These are phyloP conservation scores for Ophiostoma pallidulum DNA, from an alignment of 2,329 filamentous ascomycete species.

Conservation along the genomic window DNA sequence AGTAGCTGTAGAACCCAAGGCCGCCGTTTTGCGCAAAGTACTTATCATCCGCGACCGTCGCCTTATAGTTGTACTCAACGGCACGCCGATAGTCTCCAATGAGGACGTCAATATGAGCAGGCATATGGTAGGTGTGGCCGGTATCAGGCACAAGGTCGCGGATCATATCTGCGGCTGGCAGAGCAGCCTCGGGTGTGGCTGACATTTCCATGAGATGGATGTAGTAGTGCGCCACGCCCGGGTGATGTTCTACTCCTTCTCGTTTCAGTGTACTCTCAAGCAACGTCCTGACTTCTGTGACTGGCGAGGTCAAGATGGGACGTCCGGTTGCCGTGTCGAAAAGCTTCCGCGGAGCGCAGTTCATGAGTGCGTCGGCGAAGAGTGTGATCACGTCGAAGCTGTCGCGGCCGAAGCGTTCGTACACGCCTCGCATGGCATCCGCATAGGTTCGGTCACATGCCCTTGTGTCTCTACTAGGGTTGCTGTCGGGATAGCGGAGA, in stretches of 20 bases:
- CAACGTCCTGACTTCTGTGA: conserved; percentile 47
- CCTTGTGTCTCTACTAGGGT: not conserved
- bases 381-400: conserved; percentile 6
- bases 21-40: conserved; percentile 50
- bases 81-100: conserved; percentile 14
- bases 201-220: conserved; percentile 21
- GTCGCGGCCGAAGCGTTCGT: not conserved
- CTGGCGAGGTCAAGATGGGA: conserved; percentile 35
- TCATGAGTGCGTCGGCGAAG: conserved; percentile 27
- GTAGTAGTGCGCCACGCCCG: conserved; percentile 55
- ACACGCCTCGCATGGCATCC: conserved; percentile 6
- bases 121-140: conserved; percentile 14
- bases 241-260: conserved; percentile 44
- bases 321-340: conserved; percentile 30
- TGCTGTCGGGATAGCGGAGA: conserved; percentile 4
- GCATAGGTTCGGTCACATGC: conserved; percentile 3
- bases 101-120: conserved; percentile 13
- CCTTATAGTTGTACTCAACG: conserved; percentile 14
- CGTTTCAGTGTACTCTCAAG: conserved; percentile 47
- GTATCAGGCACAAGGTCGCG: conserved; percentile 13
- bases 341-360: conserved; percentile 37
- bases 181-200: conserved; percentile 6
- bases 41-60: conserved; percentile 22
- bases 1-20: conserved; percentile 39
- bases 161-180: conserved; percentile 8